Evolutionary conservation across 345 rosid genomes (phyloP), one percentile per base, ranked within the genome.

Genomic region (Euphorbia tirucalli): DNA sequence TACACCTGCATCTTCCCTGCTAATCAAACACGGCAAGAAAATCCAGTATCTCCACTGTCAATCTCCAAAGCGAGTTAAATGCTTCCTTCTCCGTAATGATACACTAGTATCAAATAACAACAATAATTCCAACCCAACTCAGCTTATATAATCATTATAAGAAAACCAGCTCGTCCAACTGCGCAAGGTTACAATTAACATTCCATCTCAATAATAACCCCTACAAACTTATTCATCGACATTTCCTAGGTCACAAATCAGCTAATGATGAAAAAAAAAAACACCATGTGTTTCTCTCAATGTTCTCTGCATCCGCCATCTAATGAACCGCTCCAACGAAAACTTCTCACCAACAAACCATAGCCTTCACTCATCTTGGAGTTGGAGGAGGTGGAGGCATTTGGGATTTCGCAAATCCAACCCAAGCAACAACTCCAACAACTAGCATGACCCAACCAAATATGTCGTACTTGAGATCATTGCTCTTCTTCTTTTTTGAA

Each of bases 401-500:
- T 13, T 87, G 87, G 59, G 90, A 85, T 82, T 91, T 93, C 0
- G 97, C 87, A 58, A 90, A 86, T 30, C 97, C 93, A 3, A 92
- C 80, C 92, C 93, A 92, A 0, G 93, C 87, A 48, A 94, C 89
- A 70, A 92, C 67, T 21, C 98, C 97, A 14, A 88, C 87, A 21
- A 90, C 97, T 28, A 94, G 89, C 80, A 92, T 87, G 50, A 92
- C 81, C 97, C 96, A 90, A 48, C 97, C 96, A 54, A 82, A 79
- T 71, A 89, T 78, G 78, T 94, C 96, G 31, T 94, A 94, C 76
- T 77, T 90, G 62, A 85, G 68, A 82, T 92, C 93, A 66, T 80
- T 86, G 79, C 76, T 83, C 72, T 84, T 83, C 82, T 87, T 87
- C 72, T 89, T 89, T 90, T 88, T 90, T 56, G 84, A 57, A 19